Percentiles rank a stretch among this genome's conserved stretches.
Evolutionary conservation across 1,284 basidiomycete species (phyloP).

Genomic region (Trametes pubescens): DNA sequence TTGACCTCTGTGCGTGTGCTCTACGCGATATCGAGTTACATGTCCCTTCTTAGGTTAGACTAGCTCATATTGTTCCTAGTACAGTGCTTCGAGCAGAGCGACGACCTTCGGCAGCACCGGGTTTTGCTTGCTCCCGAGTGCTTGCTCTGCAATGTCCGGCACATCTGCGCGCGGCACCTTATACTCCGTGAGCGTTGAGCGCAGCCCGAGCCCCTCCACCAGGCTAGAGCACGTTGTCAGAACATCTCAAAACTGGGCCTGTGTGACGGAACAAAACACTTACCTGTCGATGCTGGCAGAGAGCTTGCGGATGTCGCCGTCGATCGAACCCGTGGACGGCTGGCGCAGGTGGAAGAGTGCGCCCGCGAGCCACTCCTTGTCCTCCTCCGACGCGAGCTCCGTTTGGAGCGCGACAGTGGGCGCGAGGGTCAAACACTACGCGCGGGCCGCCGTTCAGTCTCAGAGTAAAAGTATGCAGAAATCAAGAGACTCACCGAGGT

Average conservation of each 20-base stretch:
- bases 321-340: conserved; percentile 64
- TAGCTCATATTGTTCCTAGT: conserved; percentile 31
- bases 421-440: conserved; percentile 78
- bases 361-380: conserved; percentile 65
- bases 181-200: conserved; percentile 62
- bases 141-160: conserved; percentile 56
- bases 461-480: neutral
- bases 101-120: conserved; percentile 50
- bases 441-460: too few species aligned
- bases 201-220: conserved; percentile 64
- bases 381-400: conserved; percentile 58
- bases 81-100: conserved; percentile 57
- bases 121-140: conserved; percentile 52
- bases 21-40: too few species aligned
- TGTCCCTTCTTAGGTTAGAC: too few species aligned
- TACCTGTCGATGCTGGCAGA: conserved; percentile 63
- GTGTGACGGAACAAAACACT: too few species aligned
- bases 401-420: conserved; percentile 68
- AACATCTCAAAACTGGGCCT: neutral
- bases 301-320: conserved; percentile 64
- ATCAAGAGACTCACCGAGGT: conserved; percentile 72
- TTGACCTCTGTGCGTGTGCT: too few species aligned
- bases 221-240: conserved; percentile 48
- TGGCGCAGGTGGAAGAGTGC: conserved; percentile 64
- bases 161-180: conserved; percentile 65